These are phyloP conservation scores for Nemania sp. DNA, from an alignment of 2,329 filamentous ascomycete genomes.

Conservation along the genomic window DNA sequence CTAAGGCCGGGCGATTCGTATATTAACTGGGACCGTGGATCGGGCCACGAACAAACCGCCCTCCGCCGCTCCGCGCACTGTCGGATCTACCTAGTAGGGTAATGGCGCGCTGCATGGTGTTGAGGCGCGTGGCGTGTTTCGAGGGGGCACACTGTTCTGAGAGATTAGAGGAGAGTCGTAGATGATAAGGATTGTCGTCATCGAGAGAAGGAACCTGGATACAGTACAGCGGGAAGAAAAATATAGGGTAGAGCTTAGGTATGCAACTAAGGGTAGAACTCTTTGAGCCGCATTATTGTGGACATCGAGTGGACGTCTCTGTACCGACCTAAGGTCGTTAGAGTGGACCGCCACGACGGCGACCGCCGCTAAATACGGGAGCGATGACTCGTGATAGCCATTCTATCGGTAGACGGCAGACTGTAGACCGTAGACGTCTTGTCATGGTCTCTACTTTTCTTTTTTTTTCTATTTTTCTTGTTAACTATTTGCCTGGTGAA, in stretches of 20 bases:
- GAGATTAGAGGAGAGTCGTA: background rate
- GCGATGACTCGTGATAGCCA: slow-evolving; percentile 27
- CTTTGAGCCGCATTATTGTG: slow-evolving; percentile 18
- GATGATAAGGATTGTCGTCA: slow-evolving; percentile 17
- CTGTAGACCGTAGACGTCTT: background rate
- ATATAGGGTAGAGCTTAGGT: slow-evolving; percentile 8
- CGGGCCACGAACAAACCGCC: background rate
- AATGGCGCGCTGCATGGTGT: background rate
- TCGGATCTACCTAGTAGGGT: background rate
- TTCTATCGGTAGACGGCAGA: background rate
- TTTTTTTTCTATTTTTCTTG: background rate
- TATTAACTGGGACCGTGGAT: background rate
- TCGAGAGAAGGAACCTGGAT: background rate
- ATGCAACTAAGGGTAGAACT: slow-evolving; percentile 3
- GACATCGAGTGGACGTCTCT: background rate
- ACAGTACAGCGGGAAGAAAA: background rate
- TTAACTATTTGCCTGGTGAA: background rate
- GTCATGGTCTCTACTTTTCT: background rate
- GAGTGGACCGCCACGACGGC: slow-evolving; percentile 19
- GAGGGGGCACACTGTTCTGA: slow-evolving; percentile 18
- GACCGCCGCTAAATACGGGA: slow-evolving; percentile 16
- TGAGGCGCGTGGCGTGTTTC: background rate
- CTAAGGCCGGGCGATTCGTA: slow-evolving; percentile 7
- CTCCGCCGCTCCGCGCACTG: slow-evolving; percentile 5
- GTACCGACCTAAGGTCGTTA: slow-evolving; percentile 2